Evolutionary conservation across 2,329 filamentous ascomycete genomes (phyloP).

Genomic region (Furcasterigmium sp.): DNA sequence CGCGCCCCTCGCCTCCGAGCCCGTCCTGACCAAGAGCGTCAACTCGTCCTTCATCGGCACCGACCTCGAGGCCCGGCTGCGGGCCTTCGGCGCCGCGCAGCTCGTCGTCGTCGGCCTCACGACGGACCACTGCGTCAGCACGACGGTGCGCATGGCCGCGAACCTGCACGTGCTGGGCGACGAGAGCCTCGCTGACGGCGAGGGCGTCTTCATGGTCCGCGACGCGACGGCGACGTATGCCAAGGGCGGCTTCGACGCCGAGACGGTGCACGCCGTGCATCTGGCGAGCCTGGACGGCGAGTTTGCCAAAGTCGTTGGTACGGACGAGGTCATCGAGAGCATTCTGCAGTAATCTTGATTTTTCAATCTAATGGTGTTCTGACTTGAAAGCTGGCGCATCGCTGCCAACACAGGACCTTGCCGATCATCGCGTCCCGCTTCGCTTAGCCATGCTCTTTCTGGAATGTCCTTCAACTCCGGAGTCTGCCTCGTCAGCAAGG

Average conservation of each 20-base stretch:
- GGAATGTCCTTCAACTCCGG: too few species aligned
- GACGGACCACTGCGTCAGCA: constrained; percentile 45
- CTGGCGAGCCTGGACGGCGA: constrained; percentile 37
- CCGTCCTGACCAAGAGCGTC: constrained; percentile 34
- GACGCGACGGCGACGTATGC: constrained; percentile 41
- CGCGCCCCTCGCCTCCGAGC: constrained; percentile 24
- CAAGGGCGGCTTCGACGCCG: constrained; percentile 35
- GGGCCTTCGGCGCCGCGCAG: constrained; percentile 24
- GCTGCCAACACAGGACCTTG: too few species aligned
- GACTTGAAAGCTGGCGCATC: too few species aligned
- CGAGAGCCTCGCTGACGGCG: constrained; percentile 17
- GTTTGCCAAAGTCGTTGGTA: constrained; percentile 34
- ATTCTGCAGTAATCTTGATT: neutral
- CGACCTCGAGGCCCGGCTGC: constrained; percentile 29
- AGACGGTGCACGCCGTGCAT: constrained; percentile 37
- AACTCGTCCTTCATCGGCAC: constrained; percentile 43
- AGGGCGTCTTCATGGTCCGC: constrained; percentile 21
- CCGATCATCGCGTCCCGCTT: too few species aligned
- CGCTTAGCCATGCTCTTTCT: too few species aligned
- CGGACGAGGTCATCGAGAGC: constrained; percentile 25
- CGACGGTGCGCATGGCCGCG: constrained; percentile 39
- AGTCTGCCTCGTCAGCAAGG: too few species aligned
- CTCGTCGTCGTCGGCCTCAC: constrained; percentile 36
- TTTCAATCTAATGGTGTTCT: neutral
- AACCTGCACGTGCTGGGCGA: constrained; percentile 37